Percentiles rank a stretch among this genome's conserved stretches.
Evolutionary conservation across 148 eudicot genomes (phyloP).

Genomic region (Heliamphora exappendiculata): DNA sequence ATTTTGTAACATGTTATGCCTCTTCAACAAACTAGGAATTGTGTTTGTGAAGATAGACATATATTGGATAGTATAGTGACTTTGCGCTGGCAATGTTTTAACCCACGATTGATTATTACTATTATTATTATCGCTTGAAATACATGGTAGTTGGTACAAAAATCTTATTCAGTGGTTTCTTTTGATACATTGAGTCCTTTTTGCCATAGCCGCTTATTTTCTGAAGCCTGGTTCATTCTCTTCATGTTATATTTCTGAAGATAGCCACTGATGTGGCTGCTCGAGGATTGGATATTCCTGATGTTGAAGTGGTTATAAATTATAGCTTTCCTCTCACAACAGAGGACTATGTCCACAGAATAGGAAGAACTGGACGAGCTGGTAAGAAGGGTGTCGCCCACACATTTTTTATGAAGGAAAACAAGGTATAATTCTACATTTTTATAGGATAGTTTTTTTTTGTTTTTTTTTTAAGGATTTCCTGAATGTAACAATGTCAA

Average conservation of each 20-base stretch:
- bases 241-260: slow-evolving; percentile 34
- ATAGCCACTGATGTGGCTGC: slow-evolving; percentile 99
- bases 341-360: slow-evolving; percentile 97
- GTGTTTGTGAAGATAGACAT: not conserved
- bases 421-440: slow-evolving; percentile 50
- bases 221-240: not conserved
- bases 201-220: not conserved
- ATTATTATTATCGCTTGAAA: not conserved
- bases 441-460: not conserved
- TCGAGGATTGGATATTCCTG: slow-evolving; percentile 97
- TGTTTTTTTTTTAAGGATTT: too few relatives aligned
- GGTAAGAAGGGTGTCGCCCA: slow-evolving; percentile 99
- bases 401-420: slow-evolving; percentile 89
- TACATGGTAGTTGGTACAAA: not conserved
- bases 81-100: not conserved
- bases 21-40: too few relatives aligned
- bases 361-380: slow-evolving; percentile 97
- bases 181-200: not conserved
- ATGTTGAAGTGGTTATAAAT: slow-evolving; percentile 94
- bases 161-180: not conserved
- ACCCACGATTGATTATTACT: not conserved
- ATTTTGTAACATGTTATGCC: too few relatives aligned
- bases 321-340: slow-evolving; percentile 96
- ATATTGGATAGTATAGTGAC: not conserved
- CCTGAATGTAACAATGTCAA: not conserved